Evolutionary conservation across 768 basidiomycete genomes (phyloP).

Genomic region (Fibroporia radiculosa): DNA sequence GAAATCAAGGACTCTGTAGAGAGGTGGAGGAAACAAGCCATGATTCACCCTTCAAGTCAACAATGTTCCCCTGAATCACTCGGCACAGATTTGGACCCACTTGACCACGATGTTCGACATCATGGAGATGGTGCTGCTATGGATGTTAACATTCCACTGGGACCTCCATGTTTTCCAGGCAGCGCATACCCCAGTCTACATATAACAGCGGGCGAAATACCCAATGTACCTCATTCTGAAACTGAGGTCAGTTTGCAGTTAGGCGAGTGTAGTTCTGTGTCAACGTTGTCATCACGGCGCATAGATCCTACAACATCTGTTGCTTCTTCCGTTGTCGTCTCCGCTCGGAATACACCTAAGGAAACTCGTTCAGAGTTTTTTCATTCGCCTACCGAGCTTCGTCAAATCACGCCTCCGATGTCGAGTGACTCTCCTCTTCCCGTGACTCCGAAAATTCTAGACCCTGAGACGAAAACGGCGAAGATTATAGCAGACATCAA

Average conservation of each 20-base stretch:
- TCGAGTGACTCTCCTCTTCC: conserved; percentile 19
- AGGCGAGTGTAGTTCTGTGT: conserved; percentile 1
- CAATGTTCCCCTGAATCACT: background rate
- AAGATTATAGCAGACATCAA: conserved; percentile 58
- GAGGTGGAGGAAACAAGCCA: conserved; percentile 28
- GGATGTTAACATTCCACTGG: conserved; percentile 14
- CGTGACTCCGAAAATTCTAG: conserved; percentile 25
- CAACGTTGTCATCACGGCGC: background rate
- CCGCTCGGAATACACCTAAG: background rate
- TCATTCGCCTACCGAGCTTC: conserved; percentile 19
- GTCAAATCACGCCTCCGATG: conserved; percentile 19
- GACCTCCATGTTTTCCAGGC: background rate
- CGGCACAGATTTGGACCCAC: background rate
- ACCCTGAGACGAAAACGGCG: conserved; percentile 38
- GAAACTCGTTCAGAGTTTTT: too few relatives aligned
- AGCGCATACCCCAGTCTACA: background rate
- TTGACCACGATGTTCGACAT: background rate
- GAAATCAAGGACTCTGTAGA: conserved; percentile 31
- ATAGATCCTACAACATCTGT: background rate
- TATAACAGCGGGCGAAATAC: background rate
- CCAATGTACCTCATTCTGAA: conserved; percentile 4
- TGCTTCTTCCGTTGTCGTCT: background rate
- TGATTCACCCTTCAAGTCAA: conserved; percentile 3
- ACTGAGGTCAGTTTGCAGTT: conserved; percentile 9
- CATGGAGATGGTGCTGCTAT: background rate